These are phyloP conservation scores for Ploettnerulaceae sp. DNA, from an alignment of 2,329 filamentous ascomycete species.

Conservation along the genomic window DNA sequence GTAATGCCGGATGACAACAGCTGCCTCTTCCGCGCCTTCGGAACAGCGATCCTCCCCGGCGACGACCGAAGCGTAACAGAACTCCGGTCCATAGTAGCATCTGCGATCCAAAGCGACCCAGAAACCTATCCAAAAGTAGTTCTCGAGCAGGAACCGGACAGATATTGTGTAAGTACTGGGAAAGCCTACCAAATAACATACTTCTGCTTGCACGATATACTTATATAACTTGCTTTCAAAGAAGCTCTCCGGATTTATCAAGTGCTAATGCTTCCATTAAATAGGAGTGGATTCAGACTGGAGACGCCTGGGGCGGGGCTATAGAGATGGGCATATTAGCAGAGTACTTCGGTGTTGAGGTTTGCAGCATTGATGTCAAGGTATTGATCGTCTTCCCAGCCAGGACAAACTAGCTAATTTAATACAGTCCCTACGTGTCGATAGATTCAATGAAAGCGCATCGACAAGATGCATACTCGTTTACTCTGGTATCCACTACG, in stretches of 20 bases:
- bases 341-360: conserved; percentile 79
- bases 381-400: conserved; percentile 27
- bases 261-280: no score
- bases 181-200: no score
- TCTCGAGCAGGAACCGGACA: conserved; percentile 62
- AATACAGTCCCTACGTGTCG: conserved; percentile 54
- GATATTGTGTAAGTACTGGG: no score
- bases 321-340: conserved; percentile 86
- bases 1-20: conserved; percentile 98
- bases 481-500: conserved; percentile 92
- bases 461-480: conserved; percentile 69
- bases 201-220: no score
- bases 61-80: conserved; percentile 63
- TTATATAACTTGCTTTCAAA: no score
- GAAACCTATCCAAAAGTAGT: conserved; percentile 71
- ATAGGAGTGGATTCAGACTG: conserved; percentile 74
- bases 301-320: conserved; percentile 83
- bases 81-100: conserved; percentile 72
- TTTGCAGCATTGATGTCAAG: conserved; percentile 77
- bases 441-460: conserved; percentile 72
- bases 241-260: no score
- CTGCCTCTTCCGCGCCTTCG: conserved; percentile 88
- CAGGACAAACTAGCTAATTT: conserved; percentile 21
- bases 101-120: conserved; percentile 69
- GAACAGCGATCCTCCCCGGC: conserved; percentile 64